These are phyloP conservation scores for Sisymbrium altissimum DNA, from an alignment of 345 rosid species.

Conservation along the genomic window DNA sequence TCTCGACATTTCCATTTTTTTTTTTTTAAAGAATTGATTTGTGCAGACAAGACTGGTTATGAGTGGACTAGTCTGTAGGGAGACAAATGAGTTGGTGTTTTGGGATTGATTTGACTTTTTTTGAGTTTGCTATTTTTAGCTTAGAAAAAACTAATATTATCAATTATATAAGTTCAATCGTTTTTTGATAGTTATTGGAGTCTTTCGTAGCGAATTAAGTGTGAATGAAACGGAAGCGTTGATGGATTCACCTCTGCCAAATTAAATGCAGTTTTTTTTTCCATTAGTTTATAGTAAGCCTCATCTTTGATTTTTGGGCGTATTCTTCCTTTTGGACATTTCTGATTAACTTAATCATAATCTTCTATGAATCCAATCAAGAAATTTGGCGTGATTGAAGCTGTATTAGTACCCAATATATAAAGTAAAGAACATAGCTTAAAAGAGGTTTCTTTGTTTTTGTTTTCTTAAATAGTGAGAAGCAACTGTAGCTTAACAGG, in stretches of 20 bases:
- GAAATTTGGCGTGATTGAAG: neutral
- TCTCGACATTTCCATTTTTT: neutral
- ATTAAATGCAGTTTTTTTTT: neutral
- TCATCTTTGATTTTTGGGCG: neutral
- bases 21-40: neutral
- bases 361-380: neutral
- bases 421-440: neutral
- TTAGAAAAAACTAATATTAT: neutral
- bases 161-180: neutral
- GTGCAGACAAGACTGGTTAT: neutral
- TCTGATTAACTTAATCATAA: neutral
- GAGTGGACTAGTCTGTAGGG: neutral
- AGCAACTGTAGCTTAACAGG: neutral
- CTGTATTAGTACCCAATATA: neutral
- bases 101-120: slow-evolving; percentile 8
- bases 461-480: neutral
- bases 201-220: neutral
- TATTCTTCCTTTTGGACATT: neutral
- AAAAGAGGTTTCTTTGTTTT: neutral
- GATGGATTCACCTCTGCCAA: neutral
- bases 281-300: neutral
- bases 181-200: neutral
- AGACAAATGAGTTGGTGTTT: neutral
- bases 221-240: neutral
- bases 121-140: slow-evolving; percentile 3